These are phyloP conservation scores for Scutellaria galericulata DNA, from an alignment of 257 asterid genomes.

Conservation along the genomic window DNA sequence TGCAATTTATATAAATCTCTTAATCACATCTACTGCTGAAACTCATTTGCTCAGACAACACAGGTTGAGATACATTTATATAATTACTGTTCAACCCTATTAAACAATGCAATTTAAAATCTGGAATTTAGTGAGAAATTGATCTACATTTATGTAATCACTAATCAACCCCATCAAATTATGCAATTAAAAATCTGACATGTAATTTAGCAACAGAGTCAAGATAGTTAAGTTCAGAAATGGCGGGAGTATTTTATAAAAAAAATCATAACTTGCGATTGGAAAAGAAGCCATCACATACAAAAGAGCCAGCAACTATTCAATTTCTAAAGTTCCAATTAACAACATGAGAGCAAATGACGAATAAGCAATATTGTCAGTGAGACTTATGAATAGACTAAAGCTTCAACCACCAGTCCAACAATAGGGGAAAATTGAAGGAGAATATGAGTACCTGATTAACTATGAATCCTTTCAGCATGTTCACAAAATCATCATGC, in stretches of 20 bases:
- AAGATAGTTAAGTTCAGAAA: background rate
- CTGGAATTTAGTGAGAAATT: no score
- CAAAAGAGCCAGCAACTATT: background rate
- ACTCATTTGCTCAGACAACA: background rate
- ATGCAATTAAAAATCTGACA: background rate
- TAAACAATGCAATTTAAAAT: background rate
- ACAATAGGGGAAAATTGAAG: background rate
- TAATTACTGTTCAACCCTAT: background rate
- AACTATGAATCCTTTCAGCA: constrained; percentile 91
- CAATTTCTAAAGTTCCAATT: constrained; percentile 9
- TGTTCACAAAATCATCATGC: constrained; percentile 79
- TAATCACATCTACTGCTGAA: background rate
- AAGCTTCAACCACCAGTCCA: background rate
- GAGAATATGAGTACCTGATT: constrained; percentile 68
- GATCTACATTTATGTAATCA: background rate
- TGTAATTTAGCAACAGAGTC: background rate
- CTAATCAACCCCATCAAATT: no score
- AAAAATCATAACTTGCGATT: constrained; percentile 20
- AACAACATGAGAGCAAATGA: background rate
- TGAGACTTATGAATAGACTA: background rate
- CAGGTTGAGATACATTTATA: background rate
- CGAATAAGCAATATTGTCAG: background rate
- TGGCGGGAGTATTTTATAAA: background rate
- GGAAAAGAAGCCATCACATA: background rate
- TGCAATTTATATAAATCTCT: background rate